Base-by-base conservation (phyloP, 2,329 filamentous ascomycete species). In the Hypocrella siamensis region DNA sequence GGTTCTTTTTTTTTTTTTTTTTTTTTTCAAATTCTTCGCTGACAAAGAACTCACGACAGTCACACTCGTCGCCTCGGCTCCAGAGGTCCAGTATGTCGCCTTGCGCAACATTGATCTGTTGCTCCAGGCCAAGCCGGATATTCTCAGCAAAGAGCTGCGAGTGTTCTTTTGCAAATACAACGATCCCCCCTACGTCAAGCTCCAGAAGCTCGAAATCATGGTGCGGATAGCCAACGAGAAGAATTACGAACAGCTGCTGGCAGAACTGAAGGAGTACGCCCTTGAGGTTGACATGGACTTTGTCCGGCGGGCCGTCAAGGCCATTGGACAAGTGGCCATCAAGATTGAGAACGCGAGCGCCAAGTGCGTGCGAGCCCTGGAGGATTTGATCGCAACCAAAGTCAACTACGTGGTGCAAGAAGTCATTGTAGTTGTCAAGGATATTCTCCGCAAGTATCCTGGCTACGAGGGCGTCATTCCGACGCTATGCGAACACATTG, bases 161-260 rank as follows among this genome's bases (percentile, higher is more conserved):
- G 90, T 98, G 7, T 98, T 98, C 62, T 98, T 98, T 62, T 98
- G 90, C 77, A 98, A 98, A 60, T 98, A 98, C 63, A 96, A 96
- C 52, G 90, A 98, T 45, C 88, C 90, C 2, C 85, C 85, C 16
- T 98, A 98, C 52, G 77, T 98, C 46, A 98, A 98, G 57, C 75
- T 98, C 37, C 81, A 93, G 51, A 98, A 98, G 52, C 71, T 98
- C 31, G 90, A 98, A 52, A 96, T 96, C 40, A 96, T 98, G 90
- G 88, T 98, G 30, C 78, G 90, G 54, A 96, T 98, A 75, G 84
- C 88, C 38, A 96, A 94, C 58, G 86, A 94, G 44, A 80, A 79
- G 51, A 98, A 96, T 50, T 88, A 88, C 37, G 90, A 98, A 49
- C 90, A 96, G 51, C 66, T 98, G 17, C 64, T 98, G 12, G 81